Percentiles rank a stretch among this genome's conserved stretches.
These are phyloP conservation scores for Pseudophaeomoniella oleicola DNA, from an alignment of 2,329 filamentous ascomycete species.

Conservation along the genomic window DNA sequence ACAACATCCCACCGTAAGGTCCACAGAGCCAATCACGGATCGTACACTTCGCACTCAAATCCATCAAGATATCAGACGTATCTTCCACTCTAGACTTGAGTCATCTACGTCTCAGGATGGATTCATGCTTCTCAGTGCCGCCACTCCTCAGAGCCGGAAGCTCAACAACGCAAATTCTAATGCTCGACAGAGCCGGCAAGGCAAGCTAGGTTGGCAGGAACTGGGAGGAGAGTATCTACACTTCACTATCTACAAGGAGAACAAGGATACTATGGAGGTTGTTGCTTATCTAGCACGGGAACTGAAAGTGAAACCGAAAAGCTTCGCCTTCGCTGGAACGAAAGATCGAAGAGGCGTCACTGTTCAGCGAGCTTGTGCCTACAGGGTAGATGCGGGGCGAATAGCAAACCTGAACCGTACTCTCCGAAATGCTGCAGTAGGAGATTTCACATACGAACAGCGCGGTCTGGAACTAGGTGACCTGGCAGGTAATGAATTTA, in stretches of 20 bases:
- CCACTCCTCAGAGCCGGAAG: conserved; percentile 19
- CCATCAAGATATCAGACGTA: conserved; percentile 55
- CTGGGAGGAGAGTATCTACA: conserved; percentile 70
- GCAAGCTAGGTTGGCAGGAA: conserved; percentile 46
- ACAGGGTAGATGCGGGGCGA: conserved; percentile 44
- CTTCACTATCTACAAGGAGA: conserved; percentile 91
- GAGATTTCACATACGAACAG: conserved; percentile 66
- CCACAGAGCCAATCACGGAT: conserved; percentile 38
- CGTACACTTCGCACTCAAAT: conserved; percentile 48
- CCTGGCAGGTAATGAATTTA: conserved; percentile 78
- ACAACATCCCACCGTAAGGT: conserved; percentile 39
- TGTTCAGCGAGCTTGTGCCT: conserved; percentile 62
- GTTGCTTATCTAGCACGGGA: conserved; percentile 61
- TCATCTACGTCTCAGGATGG: conserved; percentile 62
- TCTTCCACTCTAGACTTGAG: conserved; percentile 66
- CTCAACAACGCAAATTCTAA: conserved; percentile 14
- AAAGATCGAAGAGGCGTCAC: conserved; percentile 84
- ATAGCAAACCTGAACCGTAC: conserved; percentile 52
- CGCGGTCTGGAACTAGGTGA: conserved; percentile 68
- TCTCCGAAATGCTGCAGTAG: conserved; percentile 49
- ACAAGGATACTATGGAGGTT: conserved; percentile 91
- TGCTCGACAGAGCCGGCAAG: conserved; percentile 13
- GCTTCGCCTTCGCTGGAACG: conserved; percentile 71
- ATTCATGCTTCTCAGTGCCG: conserved; percentile 42
- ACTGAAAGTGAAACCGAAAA: conserved; percentile 53